phyloP scores from a whole-genome alignment of 257 asterid genomes.

The Primulina huaijiensis region DNA sequence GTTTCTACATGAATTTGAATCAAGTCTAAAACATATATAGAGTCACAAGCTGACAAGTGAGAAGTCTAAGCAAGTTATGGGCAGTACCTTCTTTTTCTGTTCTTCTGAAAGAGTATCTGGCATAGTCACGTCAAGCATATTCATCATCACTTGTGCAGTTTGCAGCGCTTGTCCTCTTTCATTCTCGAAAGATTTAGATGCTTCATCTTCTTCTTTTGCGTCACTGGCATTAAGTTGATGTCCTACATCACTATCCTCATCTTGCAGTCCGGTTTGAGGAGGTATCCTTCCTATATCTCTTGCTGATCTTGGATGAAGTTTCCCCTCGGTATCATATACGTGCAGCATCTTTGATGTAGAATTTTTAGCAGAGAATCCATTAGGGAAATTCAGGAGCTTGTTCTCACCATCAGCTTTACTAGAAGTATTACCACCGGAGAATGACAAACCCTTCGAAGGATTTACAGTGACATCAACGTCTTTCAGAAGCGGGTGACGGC shows the following conservation, averaged over 20 bases:
- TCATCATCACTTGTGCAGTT: constrained; percentile 70
- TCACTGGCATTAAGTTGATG: constrained; percentile 30
- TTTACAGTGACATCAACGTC: constrained; percentile 75
- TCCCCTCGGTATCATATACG: constrained; percentile 28
- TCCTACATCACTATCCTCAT: not conserved
- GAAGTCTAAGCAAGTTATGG: not conserved
- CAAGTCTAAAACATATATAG: not conserved
- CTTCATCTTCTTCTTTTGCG: constrained; percentile 37
- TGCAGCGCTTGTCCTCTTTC: constrained; percentile 68
- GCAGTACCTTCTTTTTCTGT: constrained; percentile 72
- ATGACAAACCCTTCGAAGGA: constrained; percentile 60
- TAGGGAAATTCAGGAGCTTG: constrained; percentile 37
- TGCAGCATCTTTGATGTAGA: constrained; percentile 34
- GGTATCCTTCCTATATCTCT: constrained; percentile 31
- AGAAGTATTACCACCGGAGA: constrained; percentile 41
- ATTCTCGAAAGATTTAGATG: constrained; percentile 32
- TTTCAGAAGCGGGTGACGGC: constrained; percentile 88
- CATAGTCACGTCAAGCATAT: constrained; percentile 79
- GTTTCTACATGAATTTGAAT: constrained; percentile 2
- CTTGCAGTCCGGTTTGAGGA: not conserved
- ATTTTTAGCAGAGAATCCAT: constrained; percentile 30
- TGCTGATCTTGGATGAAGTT: constrained; percentile 31
- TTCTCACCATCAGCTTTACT: constrained; percentile 31
- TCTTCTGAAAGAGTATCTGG: constrained; percentile 71
- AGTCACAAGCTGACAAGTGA: not conserved